A percentile compares a stretch with the other conserved stretches of the same genome.
Conservation (phyloP, 805 yeast genomes). For the Lipomyces lipofer region DNA sequence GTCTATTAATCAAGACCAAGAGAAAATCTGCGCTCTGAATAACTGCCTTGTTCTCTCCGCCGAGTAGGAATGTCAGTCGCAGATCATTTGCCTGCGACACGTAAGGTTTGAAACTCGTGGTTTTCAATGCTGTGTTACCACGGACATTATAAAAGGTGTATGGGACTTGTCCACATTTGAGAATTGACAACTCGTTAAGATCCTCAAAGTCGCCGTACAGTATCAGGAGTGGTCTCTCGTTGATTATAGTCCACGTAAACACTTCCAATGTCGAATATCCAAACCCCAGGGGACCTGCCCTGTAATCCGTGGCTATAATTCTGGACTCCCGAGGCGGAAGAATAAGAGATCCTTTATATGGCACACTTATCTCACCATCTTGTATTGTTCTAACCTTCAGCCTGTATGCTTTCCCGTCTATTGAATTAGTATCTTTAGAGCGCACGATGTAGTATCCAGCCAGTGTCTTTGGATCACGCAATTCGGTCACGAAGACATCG, state of each 20-base stretch:
- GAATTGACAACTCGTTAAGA: conserved; percentile 12
- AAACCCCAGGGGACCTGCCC: conserved; percentile 7
- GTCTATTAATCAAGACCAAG: conserved; percentile 15
- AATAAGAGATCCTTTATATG: conserved; percentile 10
- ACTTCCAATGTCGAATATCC: conserved; percentile 22
- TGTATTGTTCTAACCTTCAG: conserved; percentile 2
- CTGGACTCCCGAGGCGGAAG: conserved; percentile 16
- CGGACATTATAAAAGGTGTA: conserved; percentile 10
- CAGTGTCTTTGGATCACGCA: conserved; percentile 12
- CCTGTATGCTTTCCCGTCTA: conserved; percentile 9
- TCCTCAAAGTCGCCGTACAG: conserved; percentile 24
- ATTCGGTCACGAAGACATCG: conserved; percentile 25
- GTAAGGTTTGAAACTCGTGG: not conserved
- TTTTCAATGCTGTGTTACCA: not conserved
- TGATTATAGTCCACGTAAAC: conserved; percentile 19
- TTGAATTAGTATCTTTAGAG: conserved; percentile 4
- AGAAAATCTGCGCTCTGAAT: conserved; percentile 8
- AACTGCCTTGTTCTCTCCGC: conserved; percentile 12
- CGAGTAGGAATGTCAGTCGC: conserved; percentile 4
- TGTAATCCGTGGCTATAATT: conserved; percentile 19
- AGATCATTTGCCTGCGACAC: conserved; percentile 4
- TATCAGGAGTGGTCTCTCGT: conserved; percentile 17
- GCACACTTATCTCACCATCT: conserved; percentile 6
- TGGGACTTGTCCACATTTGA: conserved; percentile 1
- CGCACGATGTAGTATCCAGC: conserved; percentile 21